phyloP scores from a whole-genome alignment of 2,329 filamentous ascomycete genomes.

The Pestalotiopsis sp. region DNA sequence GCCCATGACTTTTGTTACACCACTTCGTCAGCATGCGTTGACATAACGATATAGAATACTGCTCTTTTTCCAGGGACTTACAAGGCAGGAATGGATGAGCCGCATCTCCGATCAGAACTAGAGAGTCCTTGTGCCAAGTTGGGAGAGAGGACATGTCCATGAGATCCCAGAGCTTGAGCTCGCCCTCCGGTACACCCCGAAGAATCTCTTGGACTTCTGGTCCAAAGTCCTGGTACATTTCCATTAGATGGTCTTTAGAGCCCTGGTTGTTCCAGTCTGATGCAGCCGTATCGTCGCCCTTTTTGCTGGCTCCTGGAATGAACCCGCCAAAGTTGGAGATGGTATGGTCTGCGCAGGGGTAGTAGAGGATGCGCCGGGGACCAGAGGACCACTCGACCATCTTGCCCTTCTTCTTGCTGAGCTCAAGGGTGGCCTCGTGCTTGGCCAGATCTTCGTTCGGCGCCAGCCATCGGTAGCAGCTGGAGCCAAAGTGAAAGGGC shows the following conservation, averaged over 20 bases:
- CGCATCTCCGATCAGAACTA: background rate
- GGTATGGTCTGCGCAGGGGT: slow-evolving; percentile 47
- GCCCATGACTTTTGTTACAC: background rate
- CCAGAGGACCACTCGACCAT: slow-evolving; percentile 35
- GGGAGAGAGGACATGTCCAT: background rate
- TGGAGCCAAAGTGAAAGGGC: slow-evolving; percentile 52
- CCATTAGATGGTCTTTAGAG: background rate
- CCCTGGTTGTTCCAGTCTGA: background rate
- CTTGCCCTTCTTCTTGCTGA: slow-evolving; percentile 29
- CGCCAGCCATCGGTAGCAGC: slow-evolving; percentile 60
- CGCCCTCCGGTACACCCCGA: background rate
- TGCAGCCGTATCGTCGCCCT: background rate
- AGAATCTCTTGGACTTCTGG: background rate
- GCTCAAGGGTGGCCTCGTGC: slow-evolving; percentile 35
- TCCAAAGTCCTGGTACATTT: background rate
- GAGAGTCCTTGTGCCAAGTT: background rate
- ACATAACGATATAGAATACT: background rate
- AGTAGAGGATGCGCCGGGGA: slow-evolving; percentile 49
- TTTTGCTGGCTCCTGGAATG: background rate
- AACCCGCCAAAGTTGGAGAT: slow-evolving; percentile 44
- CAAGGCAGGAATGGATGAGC: slow-evolving; percentile 7
- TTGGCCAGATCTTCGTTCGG: slow-evolving; percentile 32
- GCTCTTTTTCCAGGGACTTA: background rate
- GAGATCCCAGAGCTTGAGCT: background rate
- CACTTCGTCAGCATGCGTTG: no score